Base-by-base conservation (phyloP, 2,329 filamentous ascomycete species). In the Beauveria sp. region DNA sequence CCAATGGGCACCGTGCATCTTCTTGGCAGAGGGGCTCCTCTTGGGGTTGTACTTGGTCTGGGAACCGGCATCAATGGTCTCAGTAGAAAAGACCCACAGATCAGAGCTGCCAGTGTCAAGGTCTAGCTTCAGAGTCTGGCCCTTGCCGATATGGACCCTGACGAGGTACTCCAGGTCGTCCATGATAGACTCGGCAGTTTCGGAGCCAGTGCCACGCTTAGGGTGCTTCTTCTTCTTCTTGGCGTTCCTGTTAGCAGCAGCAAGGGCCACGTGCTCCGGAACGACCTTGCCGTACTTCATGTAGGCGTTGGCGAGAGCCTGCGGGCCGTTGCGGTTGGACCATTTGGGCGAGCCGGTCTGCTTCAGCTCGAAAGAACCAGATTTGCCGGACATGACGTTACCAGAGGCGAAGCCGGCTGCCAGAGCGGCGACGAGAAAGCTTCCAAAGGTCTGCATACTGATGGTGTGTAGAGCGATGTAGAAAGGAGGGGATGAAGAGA, bases 231-330 rank as follows among this genome's bases (percentile, higher is more conserved):
- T 48, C 40, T 53, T 53, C 16, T 7, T 48, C 28, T 53, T 76
- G 30, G 30, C 30, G 28, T 28, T 28, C 9, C 4, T 12, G 50
- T 77, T 72, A n/a, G 82, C 73, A 48, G 74, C 67, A 2, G 79
- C 77, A 64, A 84, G 85, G 64, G 76, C 77, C 66, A 84, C 77
- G 55, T 80, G 76, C 34, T 70, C 68, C 5, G 78, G 79, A 37
- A 85, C 76, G 46, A 73, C 79, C 20, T 63, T 66, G 64, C 68
- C 66, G 52, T 67, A 75, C 68, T 76, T 76, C 64, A 56, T 61
- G 68, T 74, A 74, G 47, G 68, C 69, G 61, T 69, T 71, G 66
- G 72, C 73, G 20, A 75, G 66, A 14, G 70, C 70, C 20, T 68
- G 53, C 1, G 73, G 70, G 18, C 73, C 73, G 60, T 66, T 68